Conservation (phyloP, 2,329 filamentous ascomycete genomes). For the Colletotrichum salicis region DNA sequence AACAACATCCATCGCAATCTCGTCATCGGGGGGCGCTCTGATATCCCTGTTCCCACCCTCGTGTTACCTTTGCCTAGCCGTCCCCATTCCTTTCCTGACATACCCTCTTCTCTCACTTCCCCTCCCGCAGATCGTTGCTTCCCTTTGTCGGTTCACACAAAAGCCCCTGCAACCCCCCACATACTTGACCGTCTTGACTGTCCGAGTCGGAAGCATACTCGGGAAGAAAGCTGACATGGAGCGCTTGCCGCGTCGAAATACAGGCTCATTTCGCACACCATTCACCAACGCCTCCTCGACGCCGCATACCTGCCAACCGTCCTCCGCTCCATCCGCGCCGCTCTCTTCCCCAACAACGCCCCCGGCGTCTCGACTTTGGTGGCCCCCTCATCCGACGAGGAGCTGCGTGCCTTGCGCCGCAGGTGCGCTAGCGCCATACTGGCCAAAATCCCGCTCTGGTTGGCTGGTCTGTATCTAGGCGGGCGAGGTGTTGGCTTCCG, state of each 20-base stretch:
- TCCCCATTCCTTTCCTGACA: slow-evolving; percentile 9
- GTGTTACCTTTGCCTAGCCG: background rate
- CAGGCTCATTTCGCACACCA: slow-evolving; percentile 69
- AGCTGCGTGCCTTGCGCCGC: slow-evolving; percentile 70
- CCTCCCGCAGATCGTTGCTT: slow-evolving; percentile 30
- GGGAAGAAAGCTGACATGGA: slow-evolving; percentile 29
- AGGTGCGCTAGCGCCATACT: slow-evolving; percentile 72
- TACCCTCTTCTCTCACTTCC: slow-evolving; percentile 10
- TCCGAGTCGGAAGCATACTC: slow-evolving; percentile 28
- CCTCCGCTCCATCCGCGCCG: slow-evolving; percentile 77
- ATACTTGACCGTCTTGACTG: slow-evolving; percentile 22
- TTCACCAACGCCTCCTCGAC: slow-evolving; percentile 69
- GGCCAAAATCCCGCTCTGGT: slow-evolving; percentile 57
- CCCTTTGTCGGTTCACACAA: slow-evolving; percentile 26
- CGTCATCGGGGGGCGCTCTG: background rate
- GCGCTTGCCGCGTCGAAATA: slow-evolving; percentile 37
- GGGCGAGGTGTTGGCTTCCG: slow-evolving; percentile 47
- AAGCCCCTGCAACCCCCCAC: slow-evolving; percentile 40
- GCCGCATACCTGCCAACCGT: slow-evolving; percentile 72
- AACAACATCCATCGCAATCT: background rate
- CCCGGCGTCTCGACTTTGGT: slow-evolving; percentile 72
- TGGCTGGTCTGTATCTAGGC: slow-evolving; percentile 63
- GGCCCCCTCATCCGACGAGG: slow-evolving; percentile 69
- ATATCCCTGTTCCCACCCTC: slow-evolving; percentile 8
- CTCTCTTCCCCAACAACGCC: slow-evolving; percentile 87